Evolutionary conservation across 306 rosid species (phyloP), one percentile per base, ranked within the genome.

Genomic region (Ziziphus jujuba): DNA sequence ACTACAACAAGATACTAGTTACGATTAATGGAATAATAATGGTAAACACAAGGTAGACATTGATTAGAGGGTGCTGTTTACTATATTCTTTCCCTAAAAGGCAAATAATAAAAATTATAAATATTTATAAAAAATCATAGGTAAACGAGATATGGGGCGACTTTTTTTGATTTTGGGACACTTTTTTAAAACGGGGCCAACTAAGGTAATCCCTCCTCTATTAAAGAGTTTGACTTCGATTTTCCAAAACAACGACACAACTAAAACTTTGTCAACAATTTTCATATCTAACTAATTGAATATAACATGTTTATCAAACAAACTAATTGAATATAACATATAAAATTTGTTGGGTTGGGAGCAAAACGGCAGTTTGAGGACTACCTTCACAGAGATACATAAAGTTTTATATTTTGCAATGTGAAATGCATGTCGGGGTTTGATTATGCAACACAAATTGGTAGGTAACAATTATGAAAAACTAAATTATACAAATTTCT

Each of bases 161-260:
- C 71, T 66, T 67, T 34, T 55, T 24, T 48, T 56, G 11, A n/a
- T 28, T 48, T 35, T 52, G 54, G 53, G 51, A 67, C 52, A 20
- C 5, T 65, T 53, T 20, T 59, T 65, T n/a, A 50, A 45, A 12
- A 35, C 20, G 68, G 64, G 24, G 23, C 22, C 50, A 13, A 65
- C 35, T 59, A 36, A 22, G 22, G 56, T 56, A 49, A 20, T 43
- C 36, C 9, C 34, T 53, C 53, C 24, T 38, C 17, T 14, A 1
- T 65, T 53, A 45, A 77, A 60, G 34, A 13, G 53, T 56, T 66
- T 78, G 72, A 67, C 72, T 57, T 77, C 34, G 43, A 44, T 56
- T 5, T 52, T n/a, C 9, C 36, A 38, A 53, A n/a, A n/a, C n/a
- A n/a, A 25, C 54, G 6, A 2, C 36, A 57, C 28, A 57, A 57